A percentile compares a stretch with the other conserved stretches of the same genome.
Conservation (phyloP, 2,329 filamentous ascomycete species). For the Fulvia fulva region DNA sequence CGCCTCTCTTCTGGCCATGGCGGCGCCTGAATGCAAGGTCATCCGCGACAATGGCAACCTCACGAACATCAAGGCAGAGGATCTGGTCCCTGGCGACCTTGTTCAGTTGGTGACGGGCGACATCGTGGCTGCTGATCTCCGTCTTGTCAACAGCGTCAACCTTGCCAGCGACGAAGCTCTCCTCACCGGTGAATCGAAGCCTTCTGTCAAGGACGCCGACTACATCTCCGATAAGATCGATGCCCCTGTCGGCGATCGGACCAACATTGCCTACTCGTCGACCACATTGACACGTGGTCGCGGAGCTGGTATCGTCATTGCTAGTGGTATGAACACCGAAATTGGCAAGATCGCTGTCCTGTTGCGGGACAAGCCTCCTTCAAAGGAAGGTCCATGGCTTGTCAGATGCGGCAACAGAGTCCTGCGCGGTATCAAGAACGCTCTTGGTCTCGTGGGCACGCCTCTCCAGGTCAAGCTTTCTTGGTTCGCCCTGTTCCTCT, state of each 20-base stretch:
- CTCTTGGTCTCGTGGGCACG: constrained; percentile 57
- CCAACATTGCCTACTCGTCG: constrained; percentile 62
- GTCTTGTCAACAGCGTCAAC: constrained; percentile 62
- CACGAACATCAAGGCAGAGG: constrained; percentile 50
- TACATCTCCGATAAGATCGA: constrained; percentile 33
- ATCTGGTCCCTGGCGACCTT: constrained; percentile 65
- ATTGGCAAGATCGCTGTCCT: constrained; percentile 60
- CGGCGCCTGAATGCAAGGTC: constrained; percentile 54
- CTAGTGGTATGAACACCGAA: constrained; percentile 62
- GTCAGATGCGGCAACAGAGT: constrained; percentile 32
- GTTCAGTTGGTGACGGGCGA: constrained; percentile 61
- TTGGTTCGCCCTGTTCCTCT: constrained; percentile 77
- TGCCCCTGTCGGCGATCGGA: constrained; percentile 57
- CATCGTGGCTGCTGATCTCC: constrained; percentile 65
- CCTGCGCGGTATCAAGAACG: constrained; percentile 51
- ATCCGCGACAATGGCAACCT: constrained; percentile 52
- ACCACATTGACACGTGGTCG: constrained; percentile 62
- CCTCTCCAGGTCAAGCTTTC: constrained; percentile 79
- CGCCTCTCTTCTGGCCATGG: constrained; percentile 52
- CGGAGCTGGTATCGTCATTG: constrained; percentile 55
- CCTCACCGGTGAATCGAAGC: constrained; percentile 66
- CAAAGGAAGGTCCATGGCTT: constrained; percentile 14
- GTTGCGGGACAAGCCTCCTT: constrained; percentile 30
- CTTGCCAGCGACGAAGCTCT: constrained; percentile 70
- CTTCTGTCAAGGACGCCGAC: constrained; percentile 30